Conservation (phyloP, 192 early-diverging fungal species). For the Linnemannia exigua region DNA sequence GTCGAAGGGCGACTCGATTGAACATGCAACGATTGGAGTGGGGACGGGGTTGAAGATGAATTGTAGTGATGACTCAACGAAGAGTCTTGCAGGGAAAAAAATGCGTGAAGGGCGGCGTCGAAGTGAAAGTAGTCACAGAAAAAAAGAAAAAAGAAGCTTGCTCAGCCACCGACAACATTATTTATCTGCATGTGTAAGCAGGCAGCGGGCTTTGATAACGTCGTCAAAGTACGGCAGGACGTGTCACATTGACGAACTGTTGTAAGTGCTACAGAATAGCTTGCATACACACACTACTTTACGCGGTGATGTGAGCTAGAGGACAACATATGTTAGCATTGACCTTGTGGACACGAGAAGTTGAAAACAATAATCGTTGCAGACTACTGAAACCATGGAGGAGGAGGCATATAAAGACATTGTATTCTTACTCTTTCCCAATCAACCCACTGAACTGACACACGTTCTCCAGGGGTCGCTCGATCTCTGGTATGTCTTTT, state of each 20-base stretch:
- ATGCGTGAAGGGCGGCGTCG: not conserved
- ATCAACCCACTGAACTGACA: not conserved
- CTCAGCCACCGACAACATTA: constrained; percentile 6
- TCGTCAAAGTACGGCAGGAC: no score
- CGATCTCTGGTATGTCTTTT: not conserved
- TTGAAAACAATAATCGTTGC: no score
- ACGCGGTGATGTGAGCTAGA: no score
- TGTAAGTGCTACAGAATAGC: no score
- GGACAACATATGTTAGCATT: not conserved
- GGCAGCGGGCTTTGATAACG: no score
- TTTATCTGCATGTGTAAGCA: no score
- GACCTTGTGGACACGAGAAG: no score
- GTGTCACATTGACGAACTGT: no score
- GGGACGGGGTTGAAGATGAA: not conserved
- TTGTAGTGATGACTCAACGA: not conserved
- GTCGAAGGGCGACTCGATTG: constrained; percentile 19
- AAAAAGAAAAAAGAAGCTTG: constrained; percentile 11
- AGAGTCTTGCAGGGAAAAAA: not conserved
- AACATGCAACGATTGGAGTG: constrained; percentile 25
- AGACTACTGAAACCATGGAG: constrained; percentile 2
- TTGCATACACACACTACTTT: no score
- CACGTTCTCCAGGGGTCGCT: not conserved
- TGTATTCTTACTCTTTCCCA: not conserved
- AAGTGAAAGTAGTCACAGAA: not conserved
- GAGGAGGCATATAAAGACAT: not conserved